A percentile compares a stretch with the other conserved stretches of the same genome.
These are phyloP conservation scores for Cordyceps cateniannulata DNA, from an alignment of 2,329 filamentous ascomycete species.

Conservation along the genomic window DNA sequence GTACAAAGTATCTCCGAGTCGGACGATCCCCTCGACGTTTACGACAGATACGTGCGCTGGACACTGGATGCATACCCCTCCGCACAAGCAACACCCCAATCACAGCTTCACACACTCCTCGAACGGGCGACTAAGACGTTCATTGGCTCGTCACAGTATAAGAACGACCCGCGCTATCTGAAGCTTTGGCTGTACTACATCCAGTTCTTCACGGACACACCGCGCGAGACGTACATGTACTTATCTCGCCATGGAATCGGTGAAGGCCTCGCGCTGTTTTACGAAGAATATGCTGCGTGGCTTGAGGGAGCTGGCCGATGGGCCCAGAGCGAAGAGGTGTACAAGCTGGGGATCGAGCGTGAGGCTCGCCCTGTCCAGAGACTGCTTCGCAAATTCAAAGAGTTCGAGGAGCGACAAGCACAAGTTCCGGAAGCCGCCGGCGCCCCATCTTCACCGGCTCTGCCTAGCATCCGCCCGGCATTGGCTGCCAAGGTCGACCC, in stretches of 20 bases:
- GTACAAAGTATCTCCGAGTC: slow-evolving; percentile 72
- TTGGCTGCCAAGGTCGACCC: slow-evolving; percentile 82
- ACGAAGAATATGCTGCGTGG: slow-evolving; percentile 95
- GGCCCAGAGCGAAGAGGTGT: slow-evolving; percentile 91
- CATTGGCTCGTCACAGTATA: slow-evolving; percentile 78
- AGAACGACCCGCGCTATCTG: slow-evolving; percentile 89
- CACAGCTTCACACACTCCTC: slow-evolving; percentile 80
- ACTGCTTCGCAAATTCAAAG: slow-evolving; percentile 80
- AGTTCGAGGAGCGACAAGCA: slow-evolving; percentile 77
- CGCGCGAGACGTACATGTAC: slow-evolving; percentile 87
- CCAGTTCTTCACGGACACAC: slow-evolving; percentile 84
- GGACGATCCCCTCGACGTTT: slow-evolving; percentile 92
- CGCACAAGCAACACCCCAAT: slow-evolving; percentile 83
- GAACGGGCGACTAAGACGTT: slow-evolving; percentile 92
- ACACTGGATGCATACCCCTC: slow-evolving; percentile 92
- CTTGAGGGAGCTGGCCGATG: slow-evolving; percentile 78
- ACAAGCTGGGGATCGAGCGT: slow-evolving; percentile 79
- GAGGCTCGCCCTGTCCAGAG: slow-evolving; percentile 79
- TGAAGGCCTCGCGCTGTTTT: slow-evolving; percentile 81
- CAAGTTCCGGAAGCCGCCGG: slow-evolving; percentile 53
- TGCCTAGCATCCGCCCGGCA: slow-evolving; percentile 76
- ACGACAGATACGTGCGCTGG: slow-evolving; percentile 96
- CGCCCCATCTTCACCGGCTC: slow-evolving; percentile 77
- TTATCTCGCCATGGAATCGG: slow-evolving; percentile 83
- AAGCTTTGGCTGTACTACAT: slow-evolving; percentile 95